phyloP scores from a whole-genome alignment of 2,329 filamentous ascomycete species.

The Aspergillaceae sp. region DNA sequence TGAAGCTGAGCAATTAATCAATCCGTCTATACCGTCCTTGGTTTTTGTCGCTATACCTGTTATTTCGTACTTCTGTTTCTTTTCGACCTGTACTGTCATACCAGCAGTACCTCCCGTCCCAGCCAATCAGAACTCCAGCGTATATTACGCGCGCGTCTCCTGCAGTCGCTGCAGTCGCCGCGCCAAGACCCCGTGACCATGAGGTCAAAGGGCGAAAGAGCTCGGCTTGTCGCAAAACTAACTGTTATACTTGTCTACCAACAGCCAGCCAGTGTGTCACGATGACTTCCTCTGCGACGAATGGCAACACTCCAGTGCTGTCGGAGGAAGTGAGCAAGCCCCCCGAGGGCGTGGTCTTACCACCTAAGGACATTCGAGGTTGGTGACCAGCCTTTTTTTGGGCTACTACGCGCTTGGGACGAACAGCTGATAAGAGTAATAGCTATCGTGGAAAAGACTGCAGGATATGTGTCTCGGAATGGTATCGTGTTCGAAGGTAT shows the following conservation, averaged over 20 bases:
- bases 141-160: slow-evolving; percentile 5
- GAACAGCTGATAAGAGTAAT: slow-evolving; percentile 18
- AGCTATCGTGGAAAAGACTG: slow-evolving; percentile 82
- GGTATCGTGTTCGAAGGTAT: slow-evolving; percentile 58
- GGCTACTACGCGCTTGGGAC: too few species aligned
- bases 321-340: slow-evolving; percentile 61
- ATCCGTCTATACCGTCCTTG: too few species aligned
- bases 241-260: not conserved
- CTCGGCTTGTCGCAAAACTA: not conserved
- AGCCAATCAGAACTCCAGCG: slow-evolving; percentile 5
- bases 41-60: too few species aligned
- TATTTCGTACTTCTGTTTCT: not conserved
- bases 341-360: slow-evolving; percentile 74
- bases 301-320: slow-evolving; percentile 30
- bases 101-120: not conserved
- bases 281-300: slow-evolving; percentile 34
- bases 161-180: slow-evolving; percentile 3
- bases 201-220: slow-evolving; percentile 1
- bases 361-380: slow-evolving; percentile 72
- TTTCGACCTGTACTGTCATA: not conserved
- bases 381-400: slow-evolving; percentile 9
- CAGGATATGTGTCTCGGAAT: slow-evolving; percentile 73
- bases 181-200: slow-evolving; percentile 1
- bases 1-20: too few species aligned
- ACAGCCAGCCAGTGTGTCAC: slow-evolving; percentile 5